Base-by-base conservation (phyloP, 208 protist genomes). In the Trypanosoma melophagium region DNA sequence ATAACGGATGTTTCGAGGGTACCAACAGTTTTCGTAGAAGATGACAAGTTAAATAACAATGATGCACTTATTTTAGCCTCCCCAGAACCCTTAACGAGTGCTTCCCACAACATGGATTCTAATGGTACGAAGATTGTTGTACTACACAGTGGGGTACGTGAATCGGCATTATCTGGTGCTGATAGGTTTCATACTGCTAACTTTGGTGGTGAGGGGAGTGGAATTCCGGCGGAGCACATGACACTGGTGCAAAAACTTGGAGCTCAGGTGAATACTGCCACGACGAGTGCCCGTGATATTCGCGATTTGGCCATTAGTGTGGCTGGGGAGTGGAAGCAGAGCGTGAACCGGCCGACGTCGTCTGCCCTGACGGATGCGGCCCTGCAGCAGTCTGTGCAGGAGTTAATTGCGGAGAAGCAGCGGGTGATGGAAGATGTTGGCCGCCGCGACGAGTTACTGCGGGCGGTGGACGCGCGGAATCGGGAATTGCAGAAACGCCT, bases 171-270 rank as follows among this genome's bases (percentile, higher is more conserved):
- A 58, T 47, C 62, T 41, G 25, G 47, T 47, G 38, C 25, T 38
- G 57, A 53, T 28, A 28, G 21, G 40, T 17, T 31, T 22, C 41
- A 10, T 60, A 10, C n/a, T 44, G 4, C 9, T 10, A 47, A 14
- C 1, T 47, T 47, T 47, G 81, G 78, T 25, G 71, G 64, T 13
- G 69, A 71, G 7, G 72, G 35, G 17, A 38, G 42, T 40, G 87
- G 84, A 12, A 74, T 90, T n/a, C 80, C 83, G 0, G 45, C 72
- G 5, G 81, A 86, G 71, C 84, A 90, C 64, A 90, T 93, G 81
- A 71, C 79, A 16, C 57, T 93, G n/a, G 52, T 93, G 14, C 84
- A 88, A 31, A 86, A 81, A 58, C 65, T 90, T n/a, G 83, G 80
- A 49, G 61, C 73, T 21, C 80, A 80, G 54, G 61, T 93, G 10